phyloP scores from a whole-genome alignment of 371 early-diverging fungal genomes.

The Mortierella sp. region DNA sequence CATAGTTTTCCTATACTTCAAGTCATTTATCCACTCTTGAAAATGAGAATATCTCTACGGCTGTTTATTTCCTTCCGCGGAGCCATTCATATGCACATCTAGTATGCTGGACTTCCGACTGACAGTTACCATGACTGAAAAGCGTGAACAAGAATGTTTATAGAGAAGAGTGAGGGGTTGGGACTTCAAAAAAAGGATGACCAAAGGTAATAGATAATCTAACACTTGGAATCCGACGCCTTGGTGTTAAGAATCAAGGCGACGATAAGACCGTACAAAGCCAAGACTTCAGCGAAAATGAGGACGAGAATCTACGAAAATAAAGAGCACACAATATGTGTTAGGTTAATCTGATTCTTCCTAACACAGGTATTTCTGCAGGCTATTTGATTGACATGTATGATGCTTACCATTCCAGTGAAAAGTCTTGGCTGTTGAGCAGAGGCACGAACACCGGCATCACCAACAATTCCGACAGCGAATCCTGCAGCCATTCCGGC shows the following conservation, averaged over 20 bases:
- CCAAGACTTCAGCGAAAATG: conserved; percentile 96
- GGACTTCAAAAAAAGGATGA: not conserved
- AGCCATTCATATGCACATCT: not conserved
- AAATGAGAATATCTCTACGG: not conserved
- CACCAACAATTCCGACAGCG: conserved; percentile 93
- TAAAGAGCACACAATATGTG: not conserved
- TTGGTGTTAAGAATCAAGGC: conserved; percentile 87
- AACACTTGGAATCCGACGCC: conserved; percentile 54
- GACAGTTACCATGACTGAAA: not conserved
- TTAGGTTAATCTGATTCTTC: not conserved
- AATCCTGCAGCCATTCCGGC: conserved; percentile 92
- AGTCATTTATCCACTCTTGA: not conserved
- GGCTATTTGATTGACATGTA: not conserved
- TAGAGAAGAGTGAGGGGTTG: not conserved
- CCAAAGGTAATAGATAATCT: not conserved
- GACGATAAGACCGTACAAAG: conserved; percentile 91
- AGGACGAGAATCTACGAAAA: conserved; percentile 78
- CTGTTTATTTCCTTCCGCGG: not conserved
- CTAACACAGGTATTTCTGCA: not conserved
- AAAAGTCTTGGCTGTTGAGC: conserved; percentile 70
- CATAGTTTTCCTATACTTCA: not conserved
- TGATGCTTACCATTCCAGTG: conserved; percentile 23
- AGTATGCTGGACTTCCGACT: not conserved
- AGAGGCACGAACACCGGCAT: conserved; percentile 88
- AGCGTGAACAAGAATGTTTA: not conserved